Evolutionary conservation across 257 asterid genomes (phyloP).

Genomic region (Fraxinus pennsylvanica): DNA sequence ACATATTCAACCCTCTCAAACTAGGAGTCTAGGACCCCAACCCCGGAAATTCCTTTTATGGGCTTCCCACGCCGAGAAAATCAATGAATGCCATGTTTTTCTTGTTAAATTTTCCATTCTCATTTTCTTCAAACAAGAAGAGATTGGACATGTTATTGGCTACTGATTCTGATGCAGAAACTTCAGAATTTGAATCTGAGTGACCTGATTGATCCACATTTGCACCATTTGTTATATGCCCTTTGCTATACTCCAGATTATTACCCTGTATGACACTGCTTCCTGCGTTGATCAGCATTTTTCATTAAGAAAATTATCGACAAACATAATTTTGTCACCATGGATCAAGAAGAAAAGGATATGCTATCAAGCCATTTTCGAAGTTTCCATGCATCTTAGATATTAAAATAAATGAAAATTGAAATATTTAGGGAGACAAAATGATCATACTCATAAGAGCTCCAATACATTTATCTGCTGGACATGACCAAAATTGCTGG

Average conservation of each 20-base stretch:
- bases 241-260: slow-evolving; percentile 7
- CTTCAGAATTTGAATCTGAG: slow-evolving; percentile 29
- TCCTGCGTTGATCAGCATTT: neutral
- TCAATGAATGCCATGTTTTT: slow-evolving; percentile 32
- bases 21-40: neutral
- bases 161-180: slow-evolving; percentile 37
- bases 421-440: neutral
- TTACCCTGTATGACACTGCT: neutral
- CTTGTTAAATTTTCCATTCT: slow-evolving; percentile 14
- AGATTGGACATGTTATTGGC: slow-evolving; percentile 29
- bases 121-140: slow-evolving; percentile 3
- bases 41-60: slow-evolving; percentile 9
- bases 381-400: too few species aligned
- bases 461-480: slow-evolving; percentile 3
- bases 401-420: neutral
- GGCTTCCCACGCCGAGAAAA: slow-evolving; percentile 45
- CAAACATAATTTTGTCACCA: too few species aligned
- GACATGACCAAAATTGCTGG: slow-evolving; percentile 11
- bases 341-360: too few species aligned
- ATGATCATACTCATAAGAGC: slow-evolving; percentile 16
- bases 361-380: too few species aligned
- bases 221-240: neutral
- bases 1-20: neutral
- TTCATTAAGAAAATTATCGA: neutral
- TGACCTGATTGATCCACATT: slow-evolving; percentile 18